Percentiles rank a stretch among this genome's conserved stretches.
These are phyloP conservation scores for Seiridium cupressi DNA, from an alignment of 2,329 filamentous ascomycete genomes.

Conservation along the genomic window DNA sequence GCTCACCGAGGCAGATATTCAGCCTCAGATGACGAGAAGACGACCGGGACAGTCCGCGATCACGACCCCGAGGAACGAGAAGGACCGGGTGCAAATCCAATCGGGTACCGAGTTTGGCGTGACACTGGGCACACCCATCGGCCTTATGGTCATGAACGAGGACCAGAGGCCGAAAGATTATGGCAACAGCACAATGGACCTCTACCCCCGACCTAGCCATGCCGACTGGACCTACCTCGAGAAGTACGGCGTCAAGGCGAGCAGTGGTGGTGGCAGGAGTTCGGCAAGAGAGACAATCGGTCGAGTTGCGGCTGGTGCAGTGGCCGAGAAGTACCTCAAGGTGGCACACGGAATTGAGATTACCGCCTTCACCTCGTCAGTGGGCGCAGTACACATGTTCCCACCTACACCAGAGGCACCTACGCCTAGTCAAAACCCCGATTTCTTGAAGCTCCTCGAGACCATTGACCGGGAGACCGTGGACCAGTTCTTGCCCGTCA, in stretches of 20 bases:
- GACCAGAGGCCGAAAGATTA: constrained; percentile 94
- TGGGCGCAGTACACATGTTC: constrained; percentile 78
- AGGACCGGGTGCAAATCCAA: constrained; percentile 87
- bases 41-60: constrained; percentile 86
- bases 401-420: constrained; percentile 68
- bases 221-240: constrained; percentile 97
- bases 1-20: constrained; percentile 83
- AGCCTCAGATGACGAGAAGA: constrained; percentile 89
- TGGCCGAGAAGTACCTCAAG: constrained; percentile 88
- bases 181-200: constrained; percentile 83
- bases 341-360: constrained; percentile 85
- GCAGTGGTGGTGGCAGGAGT: constrained; percentile 83
- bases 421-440: constrained; percentile 70
- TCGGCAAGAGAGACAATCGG: constrained; percentile 95
- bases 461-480: constrained; percentile 73
- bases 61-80: constrained; percentile 90
- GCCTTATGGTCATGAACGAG: constrained; percentile 83
- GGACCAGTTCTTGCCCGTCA: constrained; percentile 80
- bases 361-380: constrained; percentile 82
- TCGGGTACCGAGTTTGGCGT: constrained; percentile 88
- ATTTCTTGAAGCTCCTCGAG: constrained; percentile 72
- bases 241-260: constrained; percentile 94
- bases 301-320: constrained; percentile 85
- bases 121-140: constrained; percentile 89
- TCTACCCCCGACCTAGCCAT: constrained; percentile 87